These are phyloP conservation scores for Pleurotus tuoliensis DNA, from an alignment of 768 basidiomycete species.

Conservation along the genomic window DNA sequence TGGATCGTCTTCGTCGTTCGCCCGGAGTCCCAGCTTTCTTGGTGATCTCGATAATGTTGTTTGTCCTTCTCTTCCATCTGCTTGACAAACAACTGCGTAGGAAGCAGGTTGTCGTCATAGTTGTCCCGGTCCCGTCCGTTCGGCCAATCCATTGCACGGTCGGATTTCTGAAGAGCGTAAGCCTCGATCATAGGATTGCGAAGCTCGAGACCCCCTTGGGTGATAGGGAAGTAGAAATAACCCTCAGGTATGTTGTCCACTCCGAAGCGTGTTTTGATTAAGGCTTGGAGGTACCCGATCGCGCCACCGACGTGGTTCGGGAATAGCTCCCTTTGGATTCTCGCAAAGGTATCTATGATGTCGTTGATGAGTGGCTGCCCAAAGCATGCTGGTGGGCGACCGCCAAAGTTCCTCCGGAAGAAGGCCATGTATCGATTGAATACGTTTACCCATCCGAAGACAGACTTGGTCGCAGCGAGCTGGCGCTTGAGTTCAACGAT, in stretches of 20 bases:
- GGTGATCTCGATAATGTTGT: conserved; percentile 16
- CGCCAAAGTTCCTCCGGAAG: conserved; percentile 32
- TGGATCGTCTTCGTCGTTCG: not conserved
- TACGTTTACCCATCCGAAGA: conserved; percentile 34
- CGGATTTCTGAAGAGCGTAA: conserved; percentile 20
- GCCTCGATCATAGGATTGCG: conserved; percentile 35
- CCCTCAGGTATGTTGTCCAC: conserved; percentile 32
- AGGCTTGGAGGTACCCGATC: conserved; percentile 17
- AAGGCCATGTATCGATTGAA: conserved; percentile 39
- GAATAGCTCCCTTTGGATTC: conserved; percentile 32
- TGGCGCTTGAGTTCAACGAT: conserved; percentile 35
- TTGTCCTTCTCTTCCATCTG: conserved; percentile 22
- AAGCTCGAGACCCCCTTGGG: conserved; percentile 32
- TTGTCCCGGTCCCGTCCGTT: conserved; percentile 1
- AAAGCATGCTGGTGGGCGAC: conserved; percentile 29
- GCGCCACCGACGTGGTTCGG: conserved; percentile 16
- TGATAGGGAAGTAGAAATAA: conserved; percentile 36
- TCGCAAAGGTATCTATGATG: conserved; percentile 26
- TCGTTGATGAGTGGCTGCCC: conserved; percentile 27
- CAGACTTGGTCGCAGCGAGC: conserved; percentile 29
- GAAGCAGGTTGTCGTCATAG: conserved; percentile 1
- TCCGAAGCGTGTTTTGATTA: conserved; percentile 27
- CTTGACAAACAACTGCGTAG: conserved; percentile 16
- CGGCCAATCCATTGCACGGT: conserved; percentile 13
- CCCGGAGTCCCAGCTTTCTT: conserved; percentile 21